These are phyloP conservation scores for Lachnellula hyalina DNA, from an alignment of 2,329 filamentous ascomycete species.

Conservation along the genomic window DNA sequence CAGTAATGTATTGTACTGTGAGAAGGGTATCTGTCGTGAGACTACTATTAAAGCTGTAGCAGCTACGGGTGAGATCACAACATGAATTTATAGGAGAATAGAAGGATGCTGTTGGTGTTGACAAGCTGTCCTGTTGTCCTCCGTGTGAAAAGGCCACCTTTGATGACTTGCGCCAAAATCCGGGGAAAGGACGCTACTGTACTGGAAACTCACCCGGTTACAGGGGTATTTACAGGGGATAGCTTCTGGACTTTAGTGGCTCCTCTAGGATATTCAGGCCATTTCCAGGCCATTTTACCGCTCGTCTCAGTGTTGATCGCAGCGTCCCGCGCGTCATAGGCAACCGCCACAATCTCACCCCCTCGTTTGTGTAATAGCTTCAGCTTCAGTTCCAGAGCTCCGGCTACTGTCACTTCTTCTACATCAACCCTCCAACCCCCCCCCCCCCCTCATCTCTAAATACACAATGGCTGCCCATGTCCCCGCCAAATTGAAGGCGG, in stretches of 20 bases:
- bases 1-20: not conserved
- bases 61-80: slow-evolving; percentile 9
- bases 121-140: slow-evolving; percentile 20
- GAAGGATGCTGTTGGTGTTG: slow-evolving; percentile 4
- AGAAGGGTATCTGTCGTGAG: not conserved
- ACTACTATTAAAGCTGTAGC: slow-evolving; percentile 24
- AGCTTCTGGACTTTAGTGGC: too few species aligned
- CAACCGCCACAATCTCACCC: not conserved
- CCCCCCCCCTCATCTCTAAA: not conserved
- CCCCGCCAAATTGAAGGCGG: slow-evolving; percentile 68
- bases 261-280: too few species aligned
- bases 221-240: not conserved
- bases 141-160: slow-evolving; percentile 21
- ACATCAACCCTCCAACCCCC: not conserved
- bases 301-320: not conserved
- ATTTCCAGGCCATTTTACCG: not conserved
- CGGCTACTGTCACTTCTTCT: too few species aligned
- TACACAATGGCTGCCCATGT: slow-evolving; percentile 63
- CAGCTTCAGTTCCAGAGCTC: not conserved
- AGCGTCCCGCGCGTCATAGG: not conserved
- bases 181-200: slow-evolving; percentile 14
- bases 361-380: too few species aligned
- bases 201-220: not conserved
- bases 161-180: slow-evolving; percentile 12
- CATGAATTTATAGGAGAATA: not conserved